Conservation (phyloP, 176 grass and related monocot genomes). For the sorghum (Sorghum bicolor) region Sorghum_bicolor_NCBIv3 NC_012878.2:6615001-6615500, state of each 20-base stretch:
- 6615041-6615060: background rate
- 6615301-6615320: slow-evolving; percentile 6
- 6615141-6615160: background rate
- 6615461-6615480: background rate
- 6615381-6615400: background rate
- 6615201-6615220: too few species aligned
- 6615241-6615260: background rate
- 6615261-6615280: slow-evolving; percentile 1
- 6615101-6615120: background rate
- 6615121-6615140: background rate
- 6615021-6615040: slow-evolving; percentile 36
- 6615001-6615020: background rate
- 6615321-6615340: background rate
- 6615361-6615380: slow-evolving; percentile 23
- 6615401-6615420: background rate
- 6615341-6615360: background rate
- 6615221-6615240: background rate
- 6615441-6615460: background rate
- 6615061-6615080: background rate
- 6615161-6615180: background rate
- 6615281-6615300: background rate
- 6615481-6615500: background rate
- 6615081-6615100: background rate
- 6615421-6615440: background rate
- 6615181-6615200: too few species aligned